A percentile compares a stretch with the other conserved stretches of the same genome.
Conservation (phyloP, 139 green algal genomes). For the Chara braunii region DNA sequence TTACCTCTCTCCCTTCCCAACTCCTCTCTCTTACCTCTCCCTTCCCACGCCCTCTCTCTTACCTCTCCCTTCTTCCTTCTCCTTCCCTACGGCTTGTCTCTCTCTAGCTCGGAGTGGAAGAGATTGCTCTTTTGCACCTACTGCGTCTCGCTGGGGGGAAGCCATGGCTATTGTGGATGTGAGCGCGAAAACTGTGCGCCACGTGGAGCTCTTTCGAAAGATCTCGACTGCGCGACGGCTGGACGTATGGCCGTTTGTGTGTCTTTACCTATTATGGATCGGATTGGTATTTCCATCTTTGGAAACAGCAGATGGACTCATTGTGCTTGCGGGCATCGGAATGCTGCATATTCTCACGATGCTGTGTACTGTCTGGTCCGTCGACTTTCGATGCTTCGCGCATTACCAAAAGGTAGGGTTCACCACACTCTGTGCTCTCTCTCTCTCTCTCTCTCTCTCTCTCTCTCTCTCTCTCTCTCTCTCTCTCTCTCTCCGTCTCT, state of each 20-base stretch:
- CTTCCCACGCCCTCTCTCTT: no score
- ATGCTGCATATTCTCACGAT: conserved; percentile 35
- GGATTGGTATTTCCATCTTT: not conserved
- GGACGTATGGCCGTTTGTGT: conserved; percentile 37
- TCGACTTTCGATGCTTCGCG: conserved; percentile 36
- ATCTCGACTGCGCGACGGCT: conserved; percentile 11
- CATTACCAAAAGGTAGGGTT: conserved; percentile 24
- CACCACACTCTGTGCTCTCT: no score
- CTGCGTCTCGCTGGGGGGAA: not conserved
- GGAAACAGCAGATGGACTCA: conserved; percentile 9
- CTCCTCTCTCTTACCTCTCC: no score
- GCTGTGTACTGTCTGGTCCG: conserved; percentile 34
- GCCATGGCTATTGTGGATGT: conserved; percentile 34
- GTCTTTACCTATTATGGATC: conserved; percentile 21
- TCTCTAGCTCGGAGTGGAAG: no score
- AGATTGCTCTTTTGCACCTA: no score
- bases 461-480: no score
- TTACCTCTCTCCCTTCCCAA: no score
- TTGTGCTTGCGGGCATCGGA: not conserved
- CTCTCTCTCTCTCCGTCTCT: no score
- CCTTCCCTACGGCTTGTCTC: no score
- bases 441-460: no score
- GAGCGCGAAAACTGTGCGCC: conserved; percentile 14
- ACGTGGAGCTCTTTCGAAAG: conserved; percentile 34
- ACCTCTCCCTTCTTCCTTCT: no score